Conservation (phyloP, 352 stramenopile species). For the Pythium sukuiense region DNA sequence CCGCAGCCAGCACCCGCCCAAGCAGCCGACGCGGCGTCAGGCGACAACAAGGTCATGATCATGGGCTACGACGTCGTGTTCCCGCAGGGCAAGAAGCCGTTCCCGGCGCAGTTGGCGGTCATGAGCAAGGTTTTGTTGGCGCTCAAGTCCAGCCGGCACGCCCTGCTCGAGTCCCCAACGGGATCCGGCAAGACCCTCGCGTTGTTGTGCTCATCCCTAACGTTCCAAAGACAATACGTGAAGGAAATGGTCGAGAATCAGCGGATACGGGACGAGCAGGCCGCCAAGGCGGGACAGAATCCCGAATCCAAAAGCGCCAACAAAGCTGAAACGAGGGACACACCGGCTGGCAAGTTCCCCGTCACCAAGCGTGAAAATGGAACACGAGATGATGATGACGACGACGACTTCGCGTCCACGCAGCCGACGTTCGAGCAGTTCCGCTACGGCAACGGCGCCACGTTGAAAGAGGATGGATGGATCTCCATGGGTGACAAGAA, state of each 20-base stretch:
- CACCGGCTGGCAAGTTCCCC: background rate
- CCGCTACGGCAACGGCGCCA: conserved; percentile 27
- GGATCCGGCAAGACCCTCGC: conserved; percentile 86
- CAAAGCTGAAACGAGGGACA: conserved; percentile 2
- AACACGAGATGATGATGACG: conserved; percentile 16
- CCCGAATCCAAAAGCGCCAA: conserved; percentile 5
- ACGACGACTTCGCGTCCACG: conserved; percentile 45
- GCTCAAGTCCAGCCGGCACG: conserved; percentile 79
- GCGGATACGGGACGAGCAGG: conserved; percentile 26
- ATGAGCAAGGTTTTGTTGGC: conserved; percentile 87
- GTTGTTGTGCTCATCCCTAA: conserved; percentile 79
- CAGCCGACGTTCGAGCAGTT: conserved; percentile 48
- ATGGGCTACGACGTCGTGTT: conserved; percentile 87
- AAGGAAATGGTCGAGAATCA: conserved; percentile 38
- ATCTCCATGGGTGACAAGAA: conserved; percentile 55
- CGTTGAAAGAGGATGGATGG: conserved; percentile 31
- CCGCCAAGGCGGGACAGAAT: background rate
- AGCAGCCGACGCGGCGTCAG: background rate
- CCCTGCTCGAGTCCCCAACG: conserved; percentile 83
- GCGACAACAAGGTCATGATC: conserved; percentile 50
- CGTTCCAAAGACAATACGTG: conserved; percentile 66
- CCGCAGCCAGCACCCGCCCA: background rate
- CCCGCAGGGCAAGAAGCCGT: conserved; percentile 75
- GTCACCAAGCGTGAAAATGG: background rate
- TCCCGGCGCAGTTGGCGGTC: conserved; percentile 81